Percentiles rank a stretch among this genome's conserved stretches.
These are phyloP conservation scores for Geotrichum candidum DNA, from an alignment of 1,139 yeast genomes.

Conservation along the genomic window DNA sequence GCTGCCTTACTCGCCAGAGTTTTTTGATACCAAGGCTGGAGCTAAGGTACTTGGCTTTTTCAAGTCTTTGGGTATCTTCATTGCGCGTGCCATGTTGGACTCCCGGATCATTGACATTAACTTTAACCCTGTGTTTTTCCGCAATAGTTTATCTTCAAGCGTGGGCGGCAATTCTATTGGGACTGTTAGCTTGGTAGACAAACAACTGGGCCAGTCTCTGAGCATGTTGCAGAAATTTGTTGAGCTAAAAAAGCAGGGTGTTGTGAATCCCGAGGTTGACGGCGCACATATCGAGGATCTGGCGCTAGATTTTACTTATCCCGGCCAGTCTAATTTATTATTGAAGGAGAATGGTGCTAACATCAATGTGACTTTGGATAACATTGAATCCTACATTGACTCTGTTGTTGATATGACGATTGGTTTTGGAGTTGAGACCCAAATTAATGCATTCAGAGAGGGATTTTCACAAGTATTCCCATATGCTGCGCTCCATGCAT, in stretches of 20 bases:
- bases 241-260: constrained; percentile 21
- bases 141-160: constrained; percentile 23
- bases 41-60: constrained; percentile 50
- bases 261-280: constrained; percentile 35
- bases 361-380: constrained; percentile 45
- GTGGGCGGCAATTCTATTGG: constrained; percentile 30
- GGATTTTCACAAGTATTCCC: constrained; percentile 89
- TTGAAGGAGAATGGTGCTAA: constrained; percentile 53
- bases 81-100: constrained; percentile 83
- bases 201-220: constrained; percentile 56
- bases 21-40: constrained; percentile 27
- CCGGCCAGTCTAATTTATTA: constrained; percentile 66
- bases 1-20: constrained; percentile 43
- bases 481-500: constrained; percentile 60
- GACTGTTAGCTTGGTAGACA: constrained; percentile 49
- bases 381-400: constrained; percentile 54
- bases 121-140: constrained; percentile 66
- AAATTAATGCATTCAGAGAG: constrained; percentile 61
- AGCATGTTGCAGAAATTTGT: constrained; percentile 45
- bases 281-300: constrained; percentile 48
- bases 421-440: constrained; percentile 58
- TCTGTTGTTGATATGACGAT: constrained; percentile 57
- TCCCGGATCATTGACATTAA: constrained; percentile 79
- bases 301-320: constrained; percentile 61
- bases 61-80: constrained; percentile 67